phyloP scores from a whole-genome alignment of 1,284 basidiomycete species.

The Apiotrichum gracile region DNA sequence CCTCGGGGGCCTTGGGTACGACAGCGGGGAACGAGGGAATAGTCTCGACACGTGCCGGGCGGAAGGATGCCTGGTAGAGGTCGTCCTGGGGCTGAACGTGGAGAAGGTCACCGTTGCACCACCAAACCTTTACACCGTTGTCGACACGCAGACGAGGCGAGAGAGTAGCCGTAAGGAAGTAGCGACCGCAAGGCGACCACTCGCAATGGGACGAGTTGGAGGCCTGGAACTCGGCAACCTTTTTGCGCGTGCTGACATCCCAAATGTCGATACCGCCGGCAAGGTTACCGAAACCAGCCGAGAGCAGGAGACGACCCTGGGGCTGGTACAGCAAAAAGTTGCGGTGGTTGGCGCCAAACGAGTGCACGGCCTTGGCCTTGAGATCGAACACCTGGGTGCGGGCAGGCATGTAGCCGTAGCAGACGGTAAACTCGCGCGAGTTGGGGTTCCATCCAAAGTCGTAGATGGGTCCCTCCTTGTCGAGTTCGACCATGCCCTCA shows the following conservation, averaged over 20 bases:
- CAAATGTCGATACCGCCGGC: slow-evolving; percentile 88
- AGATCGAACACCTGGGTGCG: slow-evolving; percentile 88
- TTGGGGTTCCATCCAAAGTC: slow-evolving; percentile 98
- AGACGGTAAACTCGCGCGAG: slow-evolving; percentile 90
- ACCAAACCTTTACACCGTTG: slow-evolving; percentile 94
- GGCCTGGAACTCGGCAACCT: slow-evolving; percentile 73
- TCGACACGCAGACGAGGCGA: slow-evolving; percentile 92
- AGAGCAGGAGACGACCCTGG: slow-evolving; percentile 77
- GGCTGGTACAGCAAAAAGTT: slow-evolving; percentile 96
- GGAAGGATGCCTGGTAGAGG: slow-evolving; percentile 78
- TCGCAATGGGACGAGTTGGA: slow-evolving; percentile 90
- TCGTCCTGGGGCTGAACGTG: slow-evolving; percentile 78
- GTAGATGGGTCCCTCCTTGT: slow-evolving; percentile 96
- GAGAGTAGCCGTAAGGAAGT: slow-evolving; percentile 86
- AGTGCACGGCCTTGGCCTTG: slow-evolving; percentile 78
- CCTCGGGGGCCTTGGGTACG: slow-evolving; percentile 69
- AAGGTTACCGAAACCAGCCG: slow-evolving; percentile 94
- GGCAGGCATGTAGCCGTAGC: slow-evolving; percentile 97
- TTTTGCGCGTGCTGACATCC: slow-evolving; percentile 78
- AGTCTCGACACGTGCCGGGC: slow-evolving; percentile 63
- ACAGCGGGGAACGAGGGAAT: slow-evolving; percentile 65
- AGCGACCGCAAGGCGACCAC: slow-evolving; percentile 92
- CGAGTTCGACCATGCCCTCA: slow-evolving; percentile 83
- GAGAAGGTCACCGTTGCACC: slow-evolving; percentile 80
- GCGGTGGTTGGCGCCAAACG: slow-evolving; percentile 81